Base-by-base conservation (phyloP, 2,329 filamentous ascomycete species). In the Fusarium sp. region DNA sequence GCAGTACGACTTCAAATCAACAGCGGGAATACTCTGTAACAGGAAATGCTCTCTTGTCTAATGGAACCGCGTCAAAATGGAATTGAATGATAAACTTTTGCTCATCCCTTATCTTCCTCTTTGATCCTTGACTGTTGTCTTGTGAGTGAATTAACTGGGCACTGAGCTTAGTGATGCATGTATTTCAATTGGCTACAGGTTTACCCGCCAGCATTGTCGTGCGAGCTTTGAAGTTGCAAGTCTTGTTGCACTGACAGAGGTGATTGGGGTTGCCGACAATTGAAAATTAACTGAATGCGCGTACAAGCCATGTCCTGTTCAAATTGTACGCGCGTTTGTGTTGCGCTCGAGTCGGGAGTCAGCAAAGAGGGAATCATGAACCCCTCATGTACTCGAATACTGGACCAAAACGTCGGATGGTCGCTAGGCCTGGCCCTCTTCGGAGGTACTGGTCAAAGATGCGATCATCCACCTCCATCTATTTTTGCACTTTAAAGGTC, bases 381-480 rank as follows among this genome's bases (percentile, higher is more conserved):
- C 35, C 18, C 22, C n/a, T 45, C 24, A 63, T 69, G 14, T 22
- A 15, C 0, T 4, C 5, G 9, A 18, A 50, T 44, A 47, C 18
- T 12, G 12, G 3, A n/a, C 6, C 3, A 9, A 17, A 26, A 8
- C 3, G 6, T 24, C 32, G 56, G 66, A 69, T 69, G 66, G 66
- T 69, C 47, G 58, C 66, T 69, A 69, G 66, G 66, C 61, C 32
- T 55, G 64, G 32, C 35, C 35, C 53, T 62, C 36, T 38, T 69
- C 38, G 50, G 64, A 39, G 57, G 59, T 22, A 69, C 65, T 41
- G 38, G 53, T 69, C 66, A 69, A 69, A 51, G 66, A 69, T 69
- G 66, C 32, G 67, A 69, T 68, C 42, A 35, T 69, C 64, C 66
- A 61, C 63, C 8, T 36, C 38, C 35, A 22, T 61, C 45, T 5